These are phyloP conservation scores for Chaetomiaceae sp. DNA, from an alignment of 2,329 filamentous ascomycete species.

Conservation along the genomic window DNA sequence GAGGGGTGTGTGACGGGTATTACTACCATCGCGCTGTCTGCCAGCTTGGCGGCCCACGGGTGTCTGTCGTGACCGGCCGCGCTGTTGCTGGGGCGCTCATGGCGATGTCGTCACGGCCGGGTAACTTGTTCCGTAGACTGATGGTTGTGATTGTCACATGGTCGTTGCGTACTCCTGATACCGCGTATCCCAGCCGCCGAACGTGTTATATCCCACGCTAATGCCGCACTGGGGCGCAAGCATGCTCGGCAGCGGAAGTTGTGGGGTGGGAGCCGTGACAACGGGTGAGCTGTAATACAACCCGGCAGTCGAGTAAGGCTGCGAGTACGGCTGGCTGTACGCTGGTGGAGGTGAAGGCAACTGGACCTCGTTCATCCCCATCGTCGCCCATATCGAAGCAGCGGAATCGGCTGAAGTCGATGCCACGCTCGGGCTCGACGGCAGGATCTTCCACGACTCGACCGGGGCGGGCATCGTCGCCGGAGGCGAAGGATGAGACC, in stretches of 20 bases:
- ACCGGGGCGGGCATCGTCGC: constrained; percentile 65
- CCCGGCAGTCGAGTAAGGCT: constrained; percentile 68
- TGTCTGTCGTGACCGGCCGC: constrained; percentile 26
- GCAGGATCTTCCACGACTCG: constrained; percentile 85
- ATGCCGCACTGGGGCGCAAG: constrained; percentile 80
- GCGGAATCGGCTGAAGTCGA: constrained; percentile 63
- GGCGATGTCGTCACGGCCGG: constrained; percentile 45
- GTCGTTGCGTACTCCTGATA: constrained; percentile 81
- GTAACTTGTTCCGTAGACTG: constrained; percentile 43
- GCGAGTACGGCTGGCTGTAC: constrained; percentile 73
- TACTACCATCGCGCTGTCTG: constrained; percentile 26
- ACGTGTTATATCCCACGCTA: constrained; percentile 68
- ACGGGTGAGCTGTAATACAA: constrained; percentile 78
- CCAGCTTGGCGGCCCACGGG: constrained; percentile 17
- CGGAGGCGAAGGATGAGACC: constrained; percentile 67
- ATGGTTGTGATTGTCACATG: constrained; percentile 68
- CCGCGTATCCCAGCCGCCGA: constrained; percentile 74
- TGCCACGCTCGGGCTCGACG: constrained; percentile 79
- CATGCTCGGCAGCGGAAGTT: constrained; percentile 81
- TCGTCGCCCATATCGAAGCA: constrained; percentile 72
- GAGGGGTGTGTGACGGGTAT: constrained; percentile 21
- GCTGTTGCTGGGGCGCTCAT: constrained; percentile 29
- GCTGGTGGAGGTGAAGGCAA: constrained; percentile 75
- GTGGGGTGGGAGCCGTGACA: constrained; percentile 67
- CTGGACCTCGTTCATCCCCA: constrained; percentile 69